These are phyloP conservation scores for Persicaria maculosa DNA, from an alignment of 148 eudicot species.

Conservation along the genomic window DNA sequence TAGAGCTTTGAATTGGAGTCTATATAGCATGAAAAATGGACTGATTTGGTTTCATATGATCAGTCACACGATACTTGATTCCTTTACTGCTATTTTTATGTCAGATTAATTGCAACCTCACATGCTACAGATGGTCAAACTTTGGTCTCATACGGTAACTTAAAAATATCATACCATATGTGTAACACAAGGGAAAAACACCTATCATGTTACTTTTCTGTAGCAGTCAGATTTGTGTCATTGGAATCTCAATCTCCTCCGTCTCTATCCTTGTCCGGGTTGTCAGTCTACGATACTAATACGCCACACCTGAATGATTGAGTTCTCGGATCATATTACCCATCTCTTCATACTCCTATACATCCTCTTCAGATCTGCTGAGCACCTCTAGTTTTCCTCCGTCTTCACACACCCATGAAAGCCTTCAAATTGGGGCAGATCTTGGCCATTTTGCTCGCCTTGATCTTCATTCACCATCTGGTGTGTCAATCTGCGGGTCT, in stretches of 20 bases:
- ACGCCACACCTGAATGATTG: slow-evolving; percentile 9
- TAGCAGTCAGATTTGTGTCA: slow-evolving; percentile 4
- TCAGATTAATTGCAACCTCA: neutral
- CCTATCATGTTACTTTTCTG: slow-evolving; percentile 7
- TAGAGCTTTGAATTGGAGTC: neutral
- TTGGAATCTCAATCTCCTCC: neutral
- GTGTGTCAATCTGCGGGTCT: neutral
- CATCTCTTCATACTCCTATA: neutral
- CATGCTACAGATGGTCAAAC: slow-evolving; percentile 3
- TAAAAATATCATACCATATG: neutral
- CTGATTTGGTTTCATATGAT: neutral
- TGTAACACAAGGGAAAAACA: neutral
- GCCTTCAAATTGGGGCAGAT: slow-evolving; percentile 8
- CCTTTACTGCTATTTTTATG: neutral
- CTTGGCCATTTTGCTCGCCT: slow-evolving; percentile 3
- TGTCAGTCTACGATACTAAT: slow-evolving; percentile 7
- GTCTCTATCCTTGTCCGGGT: neutral
- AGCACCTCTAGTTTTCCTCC: neutral
- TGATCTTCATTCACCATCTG: neutral
- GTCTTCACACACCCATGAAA: neutral
- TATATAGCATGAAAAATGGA: neutral
- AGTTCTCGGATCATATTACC: neutral
- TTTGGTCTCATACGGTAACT: neutral
- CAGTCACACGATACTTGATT: neutral
- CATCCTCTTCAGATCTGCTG: neutral